Evolutionary conservation across 225 moss, liverwort and hornwort genomes (phyloP), one percentile per base, ranked within the genome.

Genomic region (Takakia lepidozioides): DNA sequence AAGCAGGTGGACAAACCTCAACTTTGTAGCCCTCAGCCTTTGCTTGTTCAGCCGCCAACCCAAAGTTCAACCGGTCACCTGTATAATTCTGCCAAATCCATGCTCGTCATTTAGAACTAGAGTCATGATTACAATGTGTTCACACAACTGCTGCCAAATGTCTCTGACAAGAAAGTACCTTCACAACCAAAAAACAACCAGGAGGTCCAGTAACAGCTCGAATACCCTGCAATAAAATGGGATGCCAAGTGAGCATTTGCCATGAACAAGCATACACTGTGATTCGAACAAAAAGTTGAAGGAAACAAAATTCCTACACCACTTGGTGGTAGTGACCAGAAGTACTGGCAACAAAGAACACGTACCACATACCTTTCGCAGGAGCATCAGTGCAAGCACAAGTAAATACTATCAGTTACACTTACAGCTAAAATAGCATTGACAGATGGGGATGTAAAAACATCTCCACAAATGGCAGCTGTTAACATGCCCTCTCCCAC

Each of bases 381-480:
- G n/a, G n/a, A n/a, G n/a, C n/a, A n/a, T n/a, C n/a, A n/a, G n/a
- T n/a, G n/a, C n/a, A n/a, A n/a, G n/a, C n/a, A n/a, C n/a, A n/a
- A n/a, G n/a, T n/a, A n/a, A n/a, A n/a, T n/a, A n/a, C 3, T 37
- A 8, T 14, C 23, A 11, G 49, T 37, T 43, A 6, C 25, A 25
- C 86, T 81, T 82, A 95, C 95, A 60, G 90, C 75, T 54, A 87
- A 62, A 55, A 98, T 65, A 24, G 95, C 78, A 49, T 66, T 75
- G 11, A 72, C 82, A 16, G 82, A 65, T 13, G 95, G 95, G 41
- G 90, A 65, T 52, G 82, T 48, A 59, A 98, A 98, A n/a, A 98
- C 82, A 58, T 98, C 95, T 27, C 95, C 95, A 70, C 95, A 98
- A 16, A 98, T 80, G 52, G 95, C 95, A 82, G 95, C 95, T 43